phyloP scores from a whole-genome alignment of 257 asterid species.

The Fraxinus excelsior region DNA sequence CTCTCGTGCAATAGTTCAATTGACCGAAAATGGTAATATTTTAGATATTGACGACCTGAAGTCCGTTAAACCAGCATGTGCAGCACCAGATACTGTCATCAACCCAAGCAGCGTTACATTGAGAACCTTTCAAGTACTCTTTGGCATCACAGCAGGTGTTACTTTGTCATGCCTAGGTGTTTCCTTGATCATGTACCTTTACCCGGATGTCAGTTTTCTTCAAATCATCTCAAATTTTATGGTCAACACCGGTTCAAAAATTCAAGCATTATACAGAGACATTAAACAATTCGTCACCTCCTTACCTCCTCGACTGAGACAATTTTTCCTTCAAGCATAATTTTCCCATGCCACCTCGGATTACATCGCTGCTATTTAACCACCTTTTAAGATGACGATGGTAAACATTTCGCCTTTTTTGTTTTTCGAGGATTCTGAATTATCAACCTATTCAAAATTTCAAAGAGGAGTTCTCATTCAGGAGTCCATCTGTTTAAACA shows the following conservation, averaged over 20 bases:
- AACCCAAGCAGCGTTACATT: slow-evolving; percentile 30
- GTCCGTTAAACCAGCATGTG: slow-evolving; percentile 11
- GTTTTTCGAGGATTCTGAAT: too few species aligned
- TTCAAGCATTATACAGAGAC: slow-evolving; percentile 8
- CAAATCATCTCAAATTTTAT: slow-evolving; percentile 25
- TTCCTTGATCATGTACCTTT: slow-evolving; percentile 25
- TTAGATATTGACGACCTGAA: slow-evolving; percentile 17
- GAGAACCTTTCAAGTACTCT: slow-evolving; percentile 35
- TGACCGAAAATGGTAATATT: slow-evolving; percentile 33
- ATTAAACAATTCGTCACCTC: slow-evolving; percentile 4
- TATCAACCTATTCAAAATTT: not conserved
- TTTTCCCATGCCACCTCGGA: not conserved
- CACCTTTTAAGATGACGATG: not conserved
- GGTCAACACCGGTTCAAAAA: slow-evolving; percentile 1
- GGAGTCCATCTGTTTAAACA: too few species aligned
- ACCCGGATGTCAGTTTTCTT: slow-evolving; percentile 16
- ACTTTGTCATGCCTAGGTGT: slow-evolving; percentile 33
- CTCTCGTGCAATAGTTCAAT: slow-evolving; percentile 39
- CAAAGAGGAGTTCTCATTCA: too few species aligned
- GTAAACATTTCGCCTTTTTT: not conserved
- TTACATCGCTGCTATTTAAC: not conserved
- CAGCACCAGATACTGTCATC: slow-evolving; percentile 11
- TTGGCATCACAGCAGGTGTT: slow-evolving; percentile 37
- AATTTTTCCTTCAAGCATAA: not conserved
- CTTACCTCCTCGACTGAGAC: not conserved